phyloP scores from a whole-genome alignment of 2,329 filamentous ascomycete species.

The Aspergillus proliferans region DNA sequence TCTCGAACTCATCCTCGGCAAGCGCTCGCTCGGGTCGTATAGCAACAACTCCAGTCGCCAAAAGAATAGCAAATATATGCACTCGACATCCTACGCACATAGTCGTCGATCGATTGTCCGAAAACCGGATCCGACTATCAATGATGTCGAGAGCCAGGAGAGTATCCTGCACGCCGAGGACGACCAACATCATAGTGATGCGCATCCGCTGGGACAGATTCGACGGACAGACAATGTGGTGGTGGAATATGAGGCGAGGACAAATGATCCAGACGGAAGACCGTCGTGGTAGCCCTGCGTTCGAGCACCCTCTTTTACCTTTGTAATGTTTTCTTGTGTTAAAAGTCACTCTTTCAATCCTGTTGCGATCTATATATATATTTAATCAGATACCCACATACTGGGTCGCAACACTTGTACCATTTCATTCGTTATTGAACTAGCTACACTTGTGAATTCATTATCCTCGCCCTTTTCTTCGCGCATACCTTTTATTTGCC shows the following conservation, averaged over 20 bases:
- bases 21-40: conserved; percentile 8
- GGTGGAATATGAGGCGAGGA: conserved; percentile 5
- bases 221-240: conserved; percentile 12
- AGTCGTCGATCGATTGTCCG: conserved; percentile 6
- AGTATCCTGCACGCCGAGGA: conserved; percentile 15
- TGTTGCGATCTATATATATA: no score
- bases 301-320: neutral
- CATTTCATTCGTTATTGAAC: no score
- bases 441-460: no score
- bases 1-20: conserved; percentile 20
- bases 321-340: neutral
- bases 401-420: no score
- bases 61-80: conserved; percentile 7
- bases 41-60: conserved; percentile 7
- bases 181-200: neutral
- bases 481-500: no score
- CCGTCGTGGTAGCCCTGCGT: neutral
- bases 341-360: neutral
- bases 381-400: no score
- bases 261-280: neutral
- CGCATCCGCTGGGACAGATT: conserved; percentile 7
- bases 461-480: no score
- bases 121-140: conserved; percentile 10
- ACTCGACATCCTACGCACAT: conserved; percentile 4
- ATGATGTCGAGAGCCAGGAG: conserved; percentile 17